Conservation (phyloP, 345 rosid species). For the Gossypium sturtianum region DNA sequence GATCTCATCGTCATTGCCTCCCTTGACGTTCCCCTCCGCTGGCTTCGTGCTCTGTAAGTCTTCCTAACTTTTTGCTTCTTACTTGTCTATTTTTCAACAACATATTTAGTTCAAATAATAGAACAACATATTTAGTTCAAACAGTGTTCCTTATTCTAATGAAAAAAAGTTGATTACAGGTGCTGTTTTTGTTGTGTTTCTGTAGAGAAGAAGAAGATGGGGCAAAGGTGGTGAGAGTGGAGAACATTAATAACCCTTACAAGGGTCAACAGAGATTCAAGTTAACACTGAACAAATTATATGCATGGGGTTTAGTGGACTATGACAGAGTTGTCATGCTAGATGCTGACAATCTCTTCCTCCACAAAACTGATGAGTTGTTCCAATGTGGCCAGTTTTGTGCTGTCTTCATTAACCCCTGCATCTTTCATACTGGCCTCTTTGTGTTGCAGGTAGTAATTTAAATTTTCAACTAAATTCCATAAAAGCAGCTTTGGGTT, state of each 20-base stretch:
- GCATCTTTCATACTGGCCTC: constrained; percentile 95
- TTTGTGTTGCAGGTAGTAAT: constrained; percentile 63
- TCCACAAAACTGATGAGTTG: constrained; percentile 70
- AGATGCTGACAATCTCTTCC: constrained; percentile 86
- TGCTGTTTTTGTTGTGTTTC: constrained; percentile 9
- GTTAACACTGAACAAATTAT: constrained; percentile 81
- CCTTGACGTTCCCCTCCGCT: constrained; percentile 71
- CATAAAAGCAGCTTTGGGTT: not conserved
- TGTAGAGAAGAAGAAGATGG: constrained; percentile 76
- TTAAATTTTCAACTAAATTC: not conserved
- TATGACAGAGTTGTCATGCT: constrained; percentile 90
- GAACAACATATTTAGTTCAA: too few relatives aligned
- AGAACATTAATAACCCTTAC: constrained; percentile 86
- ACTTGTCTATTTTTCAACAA: too few relatives aligned
- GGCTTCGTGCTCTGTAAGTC: constrained; percentile 73
- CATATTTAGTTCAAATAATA: too few relatives aligned
- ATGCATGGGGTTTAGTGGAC: constrained; percentile 76
- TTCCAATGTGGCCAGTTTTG: constrained; percentile 94
- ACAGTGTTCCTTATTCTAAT: too few relatives aligned
- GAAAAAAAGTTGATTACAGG: too few relatives aligned
- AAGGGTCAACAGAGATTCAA: constrained; percentile 66
- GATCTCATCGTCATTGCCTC: constrained; percentile 95
- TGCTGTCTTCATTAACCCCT: constrained; percentile 90
- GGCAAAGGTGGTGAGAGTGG: constrained; percentile 76
- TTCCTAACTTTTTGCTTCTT: not conserved